Percentiles rank a stretch among this genome's conserved stretches.
Evolutionary conservation across 2,329 filamentous ascomycete genomes (phyloP).

Genomic region (Colletotrichum camelliae): DNA sequence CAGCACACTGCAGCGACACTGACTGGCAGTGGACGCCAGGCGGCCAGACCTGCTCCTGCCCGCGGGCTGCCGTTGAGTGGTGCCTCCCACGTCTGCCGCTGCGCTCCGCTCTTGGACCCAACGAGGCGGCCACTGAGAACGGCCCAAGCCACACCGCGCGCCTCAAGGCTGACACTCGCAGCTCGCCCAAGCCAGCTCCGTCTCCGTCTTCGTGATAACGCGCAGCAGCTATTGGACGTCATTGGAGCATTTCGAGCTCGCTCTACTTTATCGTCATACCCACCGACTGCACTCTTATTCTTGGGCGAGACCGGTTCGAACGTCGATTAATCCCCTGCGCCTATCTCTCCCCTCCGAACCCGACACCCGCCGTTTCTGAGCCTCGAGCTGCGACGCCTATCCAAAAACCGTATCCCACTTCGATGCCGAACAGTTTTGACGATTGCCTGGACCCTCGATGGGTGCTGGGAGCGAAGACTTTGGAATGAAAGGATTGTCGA

Average conservation of each 20-base stretch:
- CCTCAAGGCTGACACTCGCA: constrained; percentile 20
- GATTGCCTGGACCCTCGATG: constrained; percentile 36
- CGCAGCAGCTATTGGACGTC: not conserved
- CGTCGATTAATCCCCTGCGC: not conserved
- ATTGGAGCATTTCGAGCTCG: not conserved
- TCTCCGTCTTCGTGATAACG: constrained; percentile 6
- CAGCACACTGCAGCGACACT: not conserved
- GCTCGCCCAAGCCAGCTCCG: not conserved
- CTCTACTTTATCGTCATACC: constrained; percentile 35
- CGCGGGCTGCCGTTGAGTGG: not conserved
- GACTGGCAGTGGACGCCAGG: not conserved
- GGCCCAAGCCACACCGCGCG: constrained; percentile 15
- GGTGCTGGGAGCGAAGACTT: constrained; percentile 31
- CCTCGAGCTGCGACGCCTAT: constrained; percentile 1
- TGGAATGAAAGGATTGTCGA: constrained; percentile 20
- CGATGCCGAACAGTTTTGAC: constrained; percentile 21
- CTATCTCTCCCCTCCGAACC: not conserved
- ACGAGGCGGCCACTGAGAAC: constrained; percentile 5
- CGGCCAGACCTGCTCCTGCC: not conserved
- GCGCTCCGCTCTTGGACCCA: not conserved
- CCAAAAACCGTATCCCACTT: constrained; percentile 5
- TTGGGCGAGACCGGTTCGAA: not conserved
- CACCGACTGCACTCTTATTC: constrained; percentile 24
- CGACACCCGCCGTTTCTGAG: not conserved
- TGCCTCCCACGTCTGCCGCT: not conserved